Conservation (phyloP, 2,329 filamentous ascomycete genomes). For the Monilinia aucupariae region DNA sequence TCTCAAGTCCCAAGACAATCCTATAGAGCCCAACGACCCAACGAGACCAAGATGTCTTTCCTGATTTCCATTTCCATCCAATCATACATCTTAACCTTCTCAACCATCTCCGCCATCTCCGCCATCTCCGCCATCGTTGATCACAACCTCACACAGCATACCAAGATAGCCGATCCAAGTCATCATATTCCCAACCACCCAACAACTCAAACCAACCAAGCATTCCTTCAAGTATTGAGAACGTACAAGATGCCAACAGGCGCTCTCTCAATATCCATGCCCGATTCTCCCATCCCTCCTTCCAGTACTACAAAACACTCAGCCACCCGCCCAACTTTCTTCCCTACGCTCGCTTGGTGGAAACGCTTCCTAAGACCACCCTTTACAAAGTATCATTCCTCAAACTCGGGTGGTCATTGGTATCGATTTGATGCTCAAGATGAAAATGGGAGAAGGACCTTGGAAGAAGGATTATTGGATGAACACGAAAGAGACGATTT, state of each 20-base stretch:
- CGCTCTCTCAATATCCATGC: slow-evolving; percentile 9
- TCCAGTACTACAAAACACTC: slow-evolving; percentile 11
- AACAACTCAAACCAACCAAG: not conserved
- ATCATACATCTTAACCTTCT: not conserved
- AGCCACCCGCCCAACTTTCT: slow-evolving; percentile 10
- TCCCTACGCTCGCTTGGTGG: slow-evolving; percentile 15
- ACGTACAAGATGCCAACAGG: slow-evolving; percentile 11
- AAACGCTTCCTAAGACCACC: slow-evolving; percentile 1
- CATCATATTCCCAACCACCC: not conserved
- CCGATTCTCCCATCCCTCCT: not conserved
- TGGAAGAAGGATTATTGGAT: slow-evolving; percentile 14
- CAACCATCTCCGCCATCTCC: not conserved
- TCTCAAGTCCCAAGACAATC: not conserved
- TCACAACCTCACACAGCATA: not conserved
- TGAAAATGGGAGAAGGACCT: not conserved
- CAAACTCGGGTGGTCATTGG: not conserved
- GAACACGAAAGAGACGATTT: slow-evolving; percentile 3
- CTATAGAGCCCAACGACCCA: not conserved
- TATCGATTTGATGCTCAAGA: not conserved
- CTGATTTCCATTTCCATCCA: slow-evolving; percentile 2
- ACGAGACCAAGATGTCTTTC: not conserved
- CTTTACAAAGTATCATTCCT: slow-evolving; percentile 5
- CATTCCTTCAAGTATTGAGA: not conserved
- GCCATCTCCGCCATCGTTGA: not conserved
- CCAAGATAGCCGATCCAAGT: not conserved